Evolutionary conservation across 257 asterid species (phyloP).

Genomic region (Penstemon eatonii): DNA sequence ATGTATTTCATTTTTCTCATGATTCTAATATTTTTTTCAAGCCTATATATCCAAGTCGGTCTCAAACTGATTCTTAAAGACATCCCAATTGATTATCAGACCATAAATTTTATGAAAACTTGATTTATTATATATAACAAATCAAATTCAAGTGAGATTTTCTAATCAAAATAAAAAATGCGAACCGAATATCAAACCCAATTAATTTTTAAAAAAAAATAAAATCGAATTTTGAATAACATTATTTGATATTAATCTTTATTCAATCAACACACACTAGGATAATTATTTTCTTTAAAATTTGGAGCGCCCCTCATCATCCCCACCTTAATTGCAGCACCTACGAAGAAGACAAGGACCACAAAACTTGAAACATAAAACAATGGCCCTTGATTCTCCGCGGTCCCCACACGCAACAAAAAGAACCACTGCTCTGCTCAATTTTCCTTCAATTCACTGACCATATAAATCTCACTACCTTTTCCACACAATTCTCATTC

Average conservation of each 20-base stretch:
- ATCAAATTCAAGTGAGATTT: too few species aligned
- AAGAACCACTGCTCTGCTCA: neutral
- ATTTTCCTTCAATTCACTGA: neutral
- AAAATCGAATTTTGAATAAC: neutral
- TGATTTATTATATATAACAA: too few species aligned
- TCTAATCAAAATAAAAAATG: too few species aligned
- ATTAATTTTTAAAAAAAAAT: too few species aligned
- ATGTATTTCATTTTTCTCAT: too few species aligned
- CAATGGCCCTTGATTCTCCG: neutral
- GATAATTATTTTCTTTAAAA: neutral
- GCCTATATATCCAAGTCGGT: too few species aligned
- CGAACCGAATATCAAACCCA: too few species aligned
- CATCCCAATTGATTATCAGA: too few species aligned
- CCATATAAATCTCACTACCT: neutral
- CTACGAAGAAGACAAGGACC: conserved; percentile 6
- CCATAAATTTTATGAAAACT: too few species aligned
- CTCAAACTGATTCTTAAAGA: too few species aligned
- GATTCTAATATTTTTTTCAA: too few species aligned
- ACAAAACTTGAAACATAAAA: neutral
- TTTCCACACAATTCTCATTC: neutral
- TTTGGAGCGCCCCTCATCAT: neutral
- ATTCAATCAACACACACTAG: neutral
- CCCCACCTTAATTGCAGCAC: conserved; percentile 29
- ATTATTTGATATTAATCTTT: neutral
- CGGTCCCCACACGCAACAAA: neutral